These are phyloP conservation scores for Vigna reflexopilosa DNA, from an alignment of 306 rosid species.

Conservation along the genomic window DNA sequence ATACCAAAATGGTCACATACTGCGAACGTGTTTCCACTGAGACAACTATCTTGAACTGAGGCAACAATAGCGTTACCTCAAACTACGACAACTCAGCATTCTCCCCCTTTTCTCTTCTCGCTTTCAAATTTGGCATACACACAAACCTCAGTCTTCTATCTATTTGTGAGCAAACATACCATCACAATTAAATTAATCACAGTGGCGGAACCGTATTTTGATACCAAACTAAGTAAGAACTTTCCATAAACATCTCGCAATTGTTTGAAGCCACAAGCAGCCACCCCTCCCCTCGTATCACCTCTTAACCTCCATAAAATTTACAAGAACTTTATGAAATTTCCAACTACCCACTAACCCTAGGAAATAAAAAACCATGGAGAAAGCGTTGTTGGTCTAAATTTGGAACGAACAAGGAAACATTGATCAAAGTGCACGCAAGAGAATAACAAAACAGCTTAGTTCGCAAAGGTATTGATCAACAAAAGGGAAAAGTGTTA, in stretches of 20 bases:
- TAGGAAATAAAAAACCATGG: not conserved
- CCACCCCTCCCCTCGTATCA: not conserved
- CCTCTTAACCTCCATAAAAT: not conserved
- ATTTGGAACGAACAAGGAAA: not conserved
- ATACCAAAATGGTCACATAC: not conserved
- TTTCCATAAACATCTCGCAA: conserved; percentile 4
- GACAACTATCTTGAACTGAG: not conserved
- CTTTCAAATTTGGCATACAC: not conserved
- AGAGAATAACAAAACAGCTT: not conserved
- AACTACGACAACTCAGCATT: not conserved
- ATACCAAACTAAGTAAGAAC: not conserved
- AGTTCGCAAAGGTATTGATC: not conserved
- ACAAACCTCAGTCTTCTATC: not conserved
- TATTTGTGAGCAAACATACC: not conserved
- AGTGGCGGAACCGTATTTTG: not conserved
- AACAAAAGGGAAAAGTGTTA: conserved; percentile 8
- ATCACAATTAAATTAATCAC: not conserved
- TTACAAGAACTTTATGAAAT: not conserved
- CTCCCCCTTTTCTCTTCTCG: not conserved
- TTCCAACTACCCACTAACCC: not conserved
- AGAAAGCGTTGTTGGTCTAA: not conserved
- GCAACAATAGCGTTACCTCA: conserved; percentile 3
- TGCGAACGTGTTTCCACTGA: not conserved
- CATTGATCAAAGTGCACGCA: not conserved
- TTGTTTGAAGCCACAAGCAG: not conserved